Evolutionary conservation across 176 grass and related monocot genomes (phyloP).

Genomic region (Oryza australiensis): DNA sequence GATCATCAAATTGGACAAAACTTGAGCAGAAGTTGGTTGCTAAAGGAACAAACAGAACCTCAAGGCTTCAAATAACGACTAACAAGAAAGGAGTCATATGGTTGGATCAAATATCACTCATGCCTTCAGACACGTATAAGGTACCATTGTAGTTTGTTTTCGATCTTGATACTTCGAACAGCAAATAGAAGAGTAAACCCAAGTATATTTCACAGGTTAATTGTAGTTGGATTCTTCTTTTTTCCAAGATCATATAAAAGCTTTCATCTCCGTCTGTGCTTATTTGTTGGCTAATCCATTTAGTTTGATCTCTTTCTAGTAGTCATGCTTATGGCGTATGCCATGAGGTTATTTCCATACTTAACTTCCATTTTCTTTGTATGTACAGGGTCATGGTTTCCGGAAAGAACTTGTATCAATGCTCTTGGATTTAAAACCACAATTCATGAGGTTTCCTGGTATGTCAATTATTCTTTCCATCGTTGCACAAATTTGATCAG

Average conservation of each 20-base stretch:
- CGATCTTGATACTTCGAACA: background rate
- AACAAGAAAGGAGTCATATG: conserved; percentile 54
- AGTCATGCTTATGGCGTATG: background rate
- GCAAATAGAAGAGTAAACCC: background rate
- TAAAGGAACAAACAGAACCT: conserved; percentile 45
- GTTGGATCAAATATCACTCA: conserved; percentile 68
- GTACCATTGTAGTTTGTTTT: conserved; percentile 17
- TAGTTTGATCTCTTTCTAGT: background rate
- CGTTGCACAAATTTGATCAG: background rate
- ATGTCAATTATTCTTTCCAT: conserved; percentile 12
- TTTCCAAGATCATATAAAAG: too few species aligned
- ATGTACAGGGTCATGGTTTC: conserved; percentile 73
- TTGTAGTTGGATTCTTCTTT: too few species aligned
- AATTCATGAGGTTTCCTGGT: conserved; percentile 93
- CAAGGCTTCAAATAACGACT: conserved; percentile 54
- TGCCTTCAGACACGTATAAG: conserved; percentile 65
- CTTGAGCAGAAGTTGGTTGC: conserved; percentile 36
- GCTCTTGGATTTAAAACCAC: conserved; percentile 80
- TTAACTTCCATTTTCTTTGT: background rate
- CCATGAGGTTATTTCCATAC: background rate
- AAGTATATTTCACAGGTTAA: too few species aligned
- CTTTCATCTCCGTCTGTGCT: too few species aligned
- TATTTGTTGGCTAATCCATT: too few species aligned
- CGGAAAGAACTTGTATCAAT: conserved; percentile 83
- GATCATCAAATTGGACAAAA: conserved; percentile 51